phyloP scores from a whole-genome alignment of 352 stramenopile genomes.

The Pythium brachiatum region DNA sequence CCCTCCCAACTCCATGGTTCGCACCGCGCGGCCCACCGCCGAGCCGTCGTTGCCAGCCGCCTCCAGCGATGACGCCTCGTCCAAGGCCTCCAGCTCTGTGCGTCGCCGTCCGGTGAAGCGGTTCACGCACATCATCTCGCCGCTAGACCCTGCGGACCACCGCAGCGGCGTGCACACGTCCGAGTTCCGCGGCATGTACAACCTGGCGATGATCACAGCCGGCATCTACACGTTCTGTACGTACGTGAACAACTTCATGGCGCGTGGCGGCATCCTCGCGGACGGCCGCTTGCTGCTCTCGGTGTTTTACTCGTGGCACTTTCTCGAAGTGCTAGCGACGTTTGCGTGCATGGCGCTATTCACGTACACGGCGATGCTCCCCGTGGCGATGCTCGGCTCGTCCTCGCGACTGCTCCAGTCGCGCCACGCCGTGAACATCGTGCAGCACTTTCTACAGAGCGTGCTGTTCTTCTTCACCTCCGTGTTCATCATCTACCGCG shows the following conservation, averaged over 20 bases:
- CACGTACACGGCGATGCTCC: slow-evolving; percentile 68
- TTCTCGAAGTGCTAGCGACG: slow-evolving; percentile 67
- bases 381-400: slow-evolving; percentile 56
- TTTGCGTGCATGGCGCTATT: slow-evolving; percentile 66
- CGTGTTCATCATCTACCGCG: slow-evolving; percentile 61
- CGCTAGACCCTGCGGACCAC: slow-evolving; percentile 59
- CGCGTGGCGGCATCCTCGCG: slow-evolving; percentile 48
- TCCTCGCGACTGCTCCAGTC: slow-evolving; percentile 32
- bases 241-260: slow-evolving; percentile 51
- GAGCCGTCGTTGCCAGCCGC: not conserved
- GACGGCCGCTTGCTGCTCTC: slow-evolving; percentile 56
- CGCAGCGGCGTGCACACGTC: slow-evolving; percentile 70
- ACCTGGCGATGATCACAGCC: slow-evolving; percentile 62
- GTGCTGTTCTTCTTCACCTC: slow-evolving; percentile 69
- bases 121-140: slow-evolving; percentile 59
- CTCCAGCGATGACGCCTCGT: not conserved
- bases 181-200: slow-evolving; percentile 79
- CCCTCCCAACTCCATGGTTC: slow-evolving; percentile 13
- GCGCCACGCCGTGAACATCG: slow-evolving; percentile 57
- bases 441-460: slow-evolving; percentile 71
- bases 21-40: not conserved
- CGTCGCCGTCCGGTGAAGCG: slow-evolving; percentile 42
- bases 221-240: slow-evolving; percentile 64
- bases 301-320: slow-evolving; percentile 72
- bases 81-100: not conserved